Base-by-base conservation (phyloP, 1,139 yeast genomes). In the Sugiyamaella novakii region DNA sequence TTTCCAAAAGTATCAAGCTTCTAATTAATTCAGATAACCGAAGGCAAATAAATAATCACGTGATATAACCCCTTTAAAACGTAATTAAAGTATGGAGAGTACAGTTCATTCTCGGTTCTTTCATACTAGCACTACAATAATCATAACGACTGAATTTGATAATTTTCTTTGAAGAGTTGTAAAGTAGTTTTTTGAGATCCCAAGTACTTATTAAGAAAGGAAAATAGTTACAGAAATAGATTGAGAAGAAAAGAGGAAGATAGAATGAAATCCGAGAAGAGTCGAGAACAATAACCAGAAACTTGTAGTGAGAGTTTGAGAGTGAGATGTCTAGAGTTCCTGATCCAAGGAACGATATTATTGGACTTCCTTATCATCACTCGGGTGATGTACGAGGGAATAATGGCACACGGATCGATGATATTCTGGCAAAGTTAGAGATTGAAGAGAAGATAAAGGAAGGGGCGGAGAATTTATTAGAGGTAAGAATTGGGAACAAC, bases 381-480 rank as follows among this genome's bases (percentile, higher is more conserved):
- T 38, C 52, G 6, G 54, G 52, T 2, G 53, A 47, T 15, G 44
- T 47, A 8, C 41, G 29, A 12, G 47, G 44, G 18, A 42, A 43
- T 29, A 49, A 41, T 24, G 53, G 49, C 29, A 53, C 53, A 21
- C 51, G 52, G n/a, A 48, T 62, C 10, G 55, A 62, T 40, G 72
- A 69, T 44, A 61, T 69, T 22, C 53, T 65, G 29, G 63, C 63
- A 31, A 67, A 69, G 50, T 58, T 73, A 45, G 69, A 67, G 47
- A 65, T 68, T 25, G 76, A 73, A 53, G 66, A 64, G 47, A 66
- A 66, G 52, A 67, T 71, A 43, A 64, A 70, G 29, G 71, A 69
- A 46, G 74, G 74, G 2, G 73, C 75, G 1, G 73, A 70, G 53
- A 69, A 68, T 40, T 56, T 71, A 56, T 59, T 72, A 14, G 70